Conservation (phyloP, 352 stramenopile species). For the Albugo laibachii region DNA sequence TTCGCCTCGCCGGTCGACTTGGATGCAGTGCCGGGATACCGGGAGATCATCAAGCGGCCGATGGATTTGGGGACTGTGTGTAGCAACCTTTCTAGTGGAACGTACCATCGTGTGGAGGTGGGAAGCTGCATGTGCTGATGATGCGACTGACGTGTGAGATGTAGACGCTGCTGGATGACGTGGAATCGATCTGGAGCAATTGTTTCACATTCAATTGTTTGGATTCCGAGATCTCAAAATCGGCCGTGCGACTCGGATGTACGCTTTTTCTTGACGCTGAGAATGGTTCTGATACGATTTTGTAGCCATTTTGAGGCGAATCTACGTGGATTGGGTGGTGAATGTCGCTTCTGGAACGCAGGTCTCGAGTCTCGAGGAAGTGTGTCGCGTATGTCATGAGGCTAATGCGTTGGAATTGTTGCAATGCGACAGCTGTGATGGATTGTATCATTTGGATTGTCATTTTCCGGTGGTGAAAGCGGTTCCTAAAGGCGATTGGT, state of each 20-base stretch:
- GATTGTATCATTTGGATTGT: slow-evolving; percentile 67
- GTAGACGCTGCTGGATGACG: slow-evolving; percentile 24
- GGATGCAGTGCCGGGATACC: slow-evolving; percentile 1
- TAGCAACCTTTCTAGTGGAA: background rate
- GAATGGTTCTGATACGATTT: slow-evolving; percentile 1
- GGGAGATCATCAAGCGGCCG: background rate
- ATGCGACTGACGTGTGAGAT: slow-evolving; percentile 3
- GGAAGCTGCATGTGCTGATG: too few relatives aligned
- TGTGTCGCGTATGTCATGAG: slow-evolving; percentile 39
- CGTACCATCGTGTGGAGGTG: too few relatives aligned
- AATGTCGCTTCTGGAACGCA: slow-evolving; percentile 27
- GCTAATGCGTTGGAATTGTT: slow-evolving; percentile 59
- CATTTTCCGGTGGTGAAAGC: slow-evolving; percentile 29
- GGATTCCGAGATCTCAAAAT: slow-evolving; percentile 62
- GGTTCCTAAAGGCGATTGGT: slow-evolving; percentile 64
- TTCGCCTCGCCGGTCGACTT: slow-evolving; percentile 48
- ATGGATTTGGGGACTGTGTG: slow-evolving; percentile 9
- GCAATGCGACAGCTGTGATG: slow-evolving; percentile 71
- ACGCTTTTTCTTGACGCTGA: slow-evolving; percentile 11
- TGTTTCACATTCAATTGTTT: slow-evolving; percentile 71
- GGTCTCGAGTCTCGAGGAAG: slow-evolving; percentile 37
- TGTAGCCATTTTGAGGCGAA: slow-evolving; percentile 52
- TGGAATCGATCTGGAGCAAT: slow-evolving; percentile 68
- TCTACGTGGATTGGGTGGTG: slow-evolving; percentile 62
- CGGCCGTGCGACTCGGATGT: slow-evolving; percentile 56